phyloP scores from a whole-genome alignment of 768 basidiomycete genomes.

The Kwoniella europaea region DNA sequence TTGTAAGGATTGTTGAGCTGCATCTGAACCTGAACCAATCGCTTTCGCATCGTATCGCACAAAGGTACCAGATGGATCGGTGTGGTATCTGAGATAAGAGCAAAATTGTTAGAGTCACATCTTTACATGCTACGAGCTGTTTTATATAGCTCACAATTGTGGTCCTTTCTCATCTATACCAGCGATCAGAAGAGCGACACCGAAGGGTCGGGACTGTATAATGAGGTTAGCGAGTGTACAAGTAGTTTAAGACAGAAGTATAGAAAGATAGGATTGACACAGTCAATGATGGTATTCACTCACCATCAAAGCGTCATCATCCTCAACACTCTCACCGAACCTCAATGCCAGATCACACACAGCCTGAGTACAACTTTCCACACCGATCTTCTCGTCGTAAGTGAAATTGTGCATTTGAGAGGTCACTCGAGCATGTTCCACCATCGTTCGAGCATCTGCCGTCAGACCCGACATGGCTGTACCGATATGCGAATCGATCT shows the following conservation, averaged over 20 bases:
- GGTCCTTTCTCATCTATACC: slow-evolving; percentile 95
- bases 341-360: slow-evolving; percentile 95
- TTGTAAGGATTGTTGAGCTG: slow-evolving; percentile 94
- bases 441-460: slow-evolving; percentile 98
- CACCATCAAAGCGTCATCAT: slow-evolving; percentile 98
- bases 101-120: slow-evolving; percentile 5
- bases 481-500: slow-evolving; percentile 93
- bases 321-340: slow-evolving; percentile 98
- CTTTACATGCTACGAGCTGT: neutral
- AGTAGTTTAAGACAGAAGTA: too few relatives aligned
- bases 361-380: slow-evolving; percentile 97
- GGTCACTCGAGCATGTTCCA: slow-evolving; percentile 98
- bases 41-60: slow-evolving; percentile 97
- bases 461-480: slow-evolving; percentile 96
- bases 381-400: slow-evolving; percentile 94
- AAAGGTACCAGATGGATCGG: slow-evolving; percentile 97
- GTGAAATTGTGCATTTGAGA: slow-evolving; percentile 82
- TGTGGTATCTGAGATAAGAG: slow-evolving; percentile 74
- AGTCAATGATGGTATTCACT: too few relatives aligned
- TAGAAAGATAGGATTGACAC: too few relatives aligned
- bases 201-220: slow-evolving; percentile 84
- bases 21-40: slow-evolving; percentile 96
- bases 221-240: neutral
- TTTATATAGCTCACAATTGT: slow-evolving; percentile 72
- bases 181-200: slow-evolving; percentile 95